Conservation (phyloP, 1,139 yeast genomes). For the Oligophagozyma castellii region DNA sequence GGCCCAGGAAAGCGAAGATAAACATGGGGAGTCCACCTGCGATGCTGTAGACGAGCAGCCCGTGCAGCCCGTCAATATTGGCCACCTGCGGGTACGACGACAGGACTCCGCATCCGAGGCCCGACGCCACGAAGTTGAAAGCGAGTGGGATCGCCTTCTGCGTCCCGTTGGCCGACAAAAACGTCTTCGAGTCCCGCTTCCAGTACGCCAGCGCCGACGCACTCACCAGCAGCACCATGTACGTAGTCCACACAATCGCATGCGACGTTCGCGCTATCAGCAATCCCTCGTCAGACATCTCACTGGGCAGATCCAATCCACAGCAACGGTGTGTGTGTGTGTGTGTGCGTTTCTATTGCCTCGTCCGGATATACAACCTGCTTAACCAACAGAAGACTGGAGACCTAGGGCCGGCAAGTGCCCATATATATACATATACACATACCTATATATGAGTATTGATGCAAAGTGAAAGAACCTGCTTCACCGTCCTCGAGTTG, state of each 20-base stretch:
- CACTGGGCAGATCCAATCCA: too few species aligned
- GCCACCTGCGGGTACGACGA: slow-evolving; percentile 82
- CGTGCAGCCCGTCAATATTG: slow-evolving; percentile 76
- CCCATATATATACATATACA: too few species aligned
- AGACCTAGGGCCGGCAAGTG: too few species aligned
- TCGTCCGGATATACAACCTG: too few species aligned
- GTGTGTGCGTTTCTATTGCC: too few species aligned
- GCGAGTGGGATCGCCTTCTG: slow-evolving; percentile 73
- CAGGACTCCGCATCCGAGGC: slow-evolving; percentile 86
- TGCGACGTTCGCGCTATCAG: slow-evolving; percentile 43
- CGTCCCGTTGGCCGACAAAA: slow-evolving; percentile 66
- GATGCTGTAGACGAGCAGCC: slow-evolving; percentile 69
- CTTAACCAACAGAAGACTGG: too few species aligned
- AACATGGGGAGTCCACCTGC: slow-evolving; percentile 75
- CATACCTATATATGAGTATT: too few species aligned
- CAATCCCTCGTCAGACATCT: neutral
- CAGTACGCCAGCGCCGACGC: slow-evolving; percentile 49
- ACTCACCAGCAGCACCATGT: slow-evolving; percentile 47
- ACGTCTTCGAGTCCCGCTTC: slow-evolving; percentile 35
- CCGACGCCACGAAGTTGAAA: slow-evolving; percentile 76
- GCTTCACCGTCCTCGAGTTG: too few species aligned
- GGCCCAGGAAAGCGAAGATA: slow-evolving; percentile 72
- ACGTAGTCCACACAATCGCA: slow-evolving; percentile 66
- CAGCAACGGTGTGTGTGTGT: too few species aligned
- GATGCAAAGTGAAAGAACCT: too few species aligned